These are phyloP conservation scores for Drosera spatulata DNA, from an alignment of 179 eudicot species.

Conservation along the genomic window DNA sequence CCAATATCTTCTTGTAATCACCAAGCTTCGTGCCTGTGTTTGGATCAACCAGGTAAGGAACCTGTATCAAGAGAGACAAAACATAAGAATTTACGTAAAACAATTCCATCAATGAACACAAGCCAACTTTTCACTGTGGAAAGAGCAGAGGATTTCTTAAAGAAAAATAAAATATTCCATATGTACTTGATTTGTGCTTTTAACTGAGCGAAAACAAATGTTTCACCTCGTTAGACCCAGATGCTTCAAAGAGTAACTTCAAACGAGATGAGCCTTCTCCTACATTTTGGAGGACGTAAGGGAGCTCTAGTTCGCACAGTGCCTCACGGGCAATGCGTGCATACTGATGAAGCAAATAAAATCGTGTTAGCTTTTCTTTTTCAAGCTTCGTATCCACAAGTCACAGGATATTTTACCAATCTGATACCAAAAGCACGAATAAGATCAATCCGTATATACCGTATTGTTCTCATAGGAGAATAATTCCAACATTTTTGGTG, in stretches of 20 bases:
- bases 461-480: constrained; percentile 49
- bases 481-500: constrained; percentile 31
- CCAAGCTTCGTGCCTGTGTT: constrained; percentile 36
- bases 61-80: constrained; percentile 19
- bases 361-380: background rate
- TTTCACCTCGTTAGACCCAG: constrained; percentile 39
- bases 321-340: constrained; percentile 48
- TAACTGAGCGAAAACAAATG: background rate
- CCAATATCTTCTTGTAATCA: constrained; percentile 37
- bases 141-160: background rate
- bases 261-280: constrained; percentile 33
- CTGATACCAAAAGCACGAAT: no score
- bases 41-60: constrained; percentile 47
- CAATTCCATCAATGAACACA: background rate
- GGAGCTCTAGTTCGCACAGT: constrained; percentile 49
- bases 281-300: constrained; percentile 31
- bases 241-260: constrained; percentile 18
- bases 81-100: background rate
- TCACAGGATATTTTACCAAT: no score
- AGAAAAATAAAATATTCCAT: background rate
- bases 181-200: background rate
- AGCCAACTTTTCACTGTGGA: background rate
- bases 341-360: constrained; percentile 15
- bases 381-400: no score
- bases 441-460: constrained; percentile 12